A percentile compares a stretch with the other conserved stretches of the same genome.
Evolutionary conservation across 78 protist genomes (phyloP).

Genomic region (Tieghemostelium lacteum): DNA sequence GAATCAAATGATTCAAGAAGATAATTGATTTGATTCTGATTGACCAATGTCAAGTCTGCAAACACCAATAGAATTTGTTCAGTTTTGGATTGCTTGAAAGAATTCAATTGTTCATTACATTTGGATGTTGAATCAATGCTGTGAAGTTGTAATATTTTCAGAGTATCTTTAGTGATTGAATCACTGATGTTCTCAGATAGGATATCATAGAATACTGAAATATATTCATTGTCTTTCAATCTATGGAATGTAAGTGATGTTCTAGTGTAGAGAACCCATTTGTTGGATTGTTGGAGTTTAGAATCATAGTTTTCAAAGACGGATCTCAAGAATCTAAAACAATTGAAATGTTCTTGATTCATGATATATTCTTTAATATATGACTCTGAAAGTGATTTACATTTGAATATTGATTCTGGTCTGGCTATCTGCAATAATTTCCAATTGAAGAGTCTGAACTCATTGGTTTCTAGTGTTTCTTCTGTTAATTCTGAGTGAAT

Average conservation of each 20-base stretch:
- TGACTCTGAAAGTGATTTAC: background rate
- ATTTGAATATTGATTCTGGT: constrained; percentile 33
- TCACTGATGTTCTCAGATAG: too few species aligned
- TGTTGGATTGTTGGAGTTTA: constrained; percentile 1
- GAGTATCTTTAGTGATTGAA: too few species aligned
- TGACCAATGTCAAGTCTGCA: constrained; percentile 33
- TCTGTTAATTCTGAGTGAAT: too few species aligned
- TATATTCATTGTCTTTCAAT: too few species aligned
- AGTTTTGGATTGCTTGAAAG: background rate
- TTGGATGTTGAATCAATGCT: constrained; percentile 16
- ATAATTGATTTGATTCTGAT: constrained; percentile 52
- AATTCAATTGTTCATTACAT: background rate
- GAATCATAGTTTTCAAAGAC: background rate
- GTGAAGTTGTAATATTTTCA: constrained; percentile 23
- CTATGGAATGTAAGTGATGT: constrained; percentile 20
- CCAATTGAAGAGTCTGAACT: constrained; percentile 14
- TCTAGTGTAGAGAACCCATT: constrained; percentile 63
- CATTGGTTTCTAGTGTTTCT: too few species aligned
- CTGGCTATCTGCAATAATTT: constrained; percentile 56
- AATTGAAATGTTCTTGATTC: constrained; percentile 71
- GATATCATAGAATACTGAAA: too few species aligned
- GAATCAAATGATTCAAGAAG: background rate
- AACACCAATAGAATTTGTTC: constrained; percentile 20
- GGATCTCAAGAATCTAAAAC: constrained; percentile 20
- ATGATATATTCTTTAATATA: constrained; percentile 50